These are phyloP conservation scores for Kwoniella sp. DNA, from an alignment of 768 basidiomycete species.

Conservation along the genomic window DNA sequence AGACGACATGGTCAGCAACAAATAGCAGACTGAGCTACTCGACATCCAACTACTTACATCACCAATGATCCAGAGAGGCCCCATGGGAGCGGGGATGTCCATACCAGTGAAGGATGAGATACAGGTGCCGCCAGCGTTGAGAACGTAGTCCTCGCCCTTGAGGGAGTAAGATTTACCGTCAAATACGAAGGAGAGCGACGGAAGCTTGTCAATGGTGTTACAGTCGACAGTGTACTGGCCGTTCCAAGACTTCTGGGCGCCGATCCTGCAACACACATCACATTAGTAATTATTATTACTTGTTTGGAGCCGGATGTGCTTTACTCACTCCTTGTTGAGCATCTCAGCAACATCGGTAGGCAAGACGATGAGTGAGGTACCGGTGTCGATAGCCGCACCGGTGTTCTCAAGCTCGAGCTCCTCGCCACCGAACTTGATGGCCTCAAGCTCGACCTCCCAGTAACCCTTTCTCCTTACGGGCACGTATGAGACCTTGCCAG, in stretches of 20 bases:
- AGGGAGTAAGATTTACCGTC: conserved; percentile 76
- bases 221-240: conserved; percentile 94
- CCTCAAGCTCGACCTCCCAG: conserved; percentile 95
- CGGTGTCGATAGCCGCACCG: conserved; percentile 65
- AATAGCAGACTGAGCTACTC: neutral
- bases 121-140: conserved; percentile 88
- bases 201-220: conserved; percentile 76
- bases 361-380: conserved; percentile 89
- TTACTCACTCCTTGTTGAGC: conserved; percentile 70
- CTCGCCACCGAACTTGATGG: conserved; percentile 81
- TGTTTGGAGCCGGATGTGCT: neutral
- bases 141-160: conserved; percentile 80
- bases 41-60: conserved; percentile 45
- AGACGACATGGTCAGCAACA: conserved; percentile 8
- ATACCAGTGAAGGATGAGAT: conserved; percentile 90
- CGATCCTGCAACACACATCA: conserved; percentile 68
- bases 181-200: conserved; percentile 81
- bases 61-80: conserved; percentile 87
- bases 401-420: conserved; percentile 88
- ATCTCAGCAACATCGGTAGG: conserved; percentile 96
- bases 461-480: conserved; percentile 94
- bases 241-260: conserved; percentile 91
- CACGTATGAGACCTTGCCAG: conserved; percentile 78
- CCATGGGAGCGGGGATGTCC: conserved; percentile 70
- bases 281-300: neutral